Evolutionary conservation across 371 early-diverging fungal species (phyloP).

Genomic region (Mucor saturninus): DNA sequence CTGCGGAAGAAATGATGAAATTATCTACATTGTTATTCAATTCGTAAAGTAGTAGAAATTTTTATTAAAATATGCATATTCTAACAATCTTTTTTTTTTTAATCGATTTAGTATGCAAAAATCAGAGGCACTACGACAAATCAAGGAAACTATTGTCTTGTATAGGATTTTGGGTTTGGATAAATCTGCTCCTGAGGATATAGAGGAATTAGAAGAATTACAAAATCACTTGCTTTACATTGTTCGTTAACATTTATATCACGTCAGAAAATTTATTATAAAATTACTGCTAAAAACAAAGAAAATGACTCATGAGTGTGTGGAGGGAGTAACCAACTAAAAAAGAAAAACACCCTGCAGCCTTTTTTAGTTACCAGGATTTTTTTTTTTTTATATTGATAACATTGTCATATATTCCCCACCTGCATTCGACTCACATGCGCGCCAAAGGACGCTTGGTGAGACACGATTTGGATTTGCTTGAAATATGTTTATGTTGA

Average conservation of each 20-base stretch:
- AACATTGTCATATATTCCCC: no score
- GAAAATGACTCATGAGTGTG: background rate
- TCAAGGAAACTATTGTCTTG: conserved; percentile 15
- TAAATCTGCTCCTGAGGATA: conserved; percentile 23
- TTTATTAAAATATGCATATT: background rate
- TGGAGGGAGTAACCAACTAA: background rate
- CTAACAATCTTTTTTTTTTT: background rate
- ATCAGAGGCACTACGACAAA: conserved; percentile 20
- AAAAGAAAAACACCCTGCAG: background rate
- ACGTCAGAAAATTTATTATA: background rate
- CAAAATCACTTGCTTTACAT: conserved; percentile 10
- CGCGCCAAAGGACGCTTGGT: no score
- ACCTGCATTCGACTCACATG: no score
- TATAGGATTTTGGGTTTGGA: conserved; percentile 24
- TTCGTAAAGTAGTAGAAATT: conserved; percentile 11
- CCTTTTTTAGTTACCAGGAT: no score
- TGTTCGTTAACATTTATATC: background rate
- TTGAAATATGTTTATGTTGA: background rate
- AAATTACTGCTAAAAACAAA: background rate
- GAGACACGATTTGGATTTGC: background rate
- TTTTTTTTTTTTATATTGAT: no score
- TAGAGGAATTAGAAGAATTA: conserved; percentile 27
- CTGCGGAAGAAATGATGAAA: conserved; percentile 42
- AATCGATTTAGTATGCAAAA: conserved; percentile 6
- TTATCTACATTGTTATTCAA: conserved; percentile 30